Base-by-base conservation (phyloP, 495 filamentous ascomycete species). In the Penicillium longicatenatum region DNA sequence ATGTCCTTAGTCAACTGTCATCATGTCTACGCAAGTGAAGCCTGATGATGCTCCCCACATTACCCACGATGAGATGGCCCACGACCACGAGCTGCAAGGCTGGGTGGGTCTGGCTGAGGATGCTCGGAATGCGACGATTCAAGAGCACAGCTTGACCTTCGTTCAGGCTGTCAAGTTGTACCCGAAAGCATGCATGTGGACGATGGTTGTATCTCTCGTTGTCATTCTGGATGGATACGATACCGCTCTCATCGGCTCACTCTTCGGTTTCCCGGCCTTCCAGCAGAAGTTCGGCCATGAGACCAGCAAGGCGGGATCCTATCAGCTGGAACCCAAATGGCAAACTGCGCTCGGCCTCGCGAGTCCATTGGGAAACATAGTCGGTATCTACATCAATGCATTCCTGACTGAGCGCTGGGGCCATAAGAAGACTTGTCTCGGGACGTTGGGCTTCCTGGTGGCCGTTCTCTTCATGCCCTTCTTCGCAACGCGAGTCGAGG, bases 151-250 rank as follows among this genome's bases (percentile, higher is more conserved):
- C 12, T 75, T 78, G 72, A 73, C 67, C 51, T 52, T 75, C 30
- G 51, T 63, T 33, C 61, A 78, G 49, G 72, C 71, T 14, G 60
- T 83, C 44, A 73, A 69, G 44, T 68, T 76, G 39, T 84, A 83
- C 55, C 80, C 80, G 19, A 81, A 82, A 52, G 80, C 80, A 6
- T 71, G 79, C 10, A 61, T 59, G 16, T 83, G 77, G 78, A 76
- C 74, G 2, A 61, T 79, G 48, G 48, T 77, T 7, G 63, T 81
- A 19, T 80, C 78, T 12, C 61, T 75, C 50, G 62, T 70, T 1
- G 75, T 83, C 21, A 66, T 79, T 55, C 81, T 83, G 78, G 78
- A 82, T 58, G 80, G 80, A 10, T 83, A 80, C 61, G 78, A 81
- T 59, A 65, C 76, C 19, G 71, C 71, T 10, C 71, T 81, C n/a